A percentile compares a stretch with the other conserved stretches of the same genome.
phyloP scores from a whole-genome alignment of 108 stramenopile species.

The Cyclotella cryptica region DNA sequence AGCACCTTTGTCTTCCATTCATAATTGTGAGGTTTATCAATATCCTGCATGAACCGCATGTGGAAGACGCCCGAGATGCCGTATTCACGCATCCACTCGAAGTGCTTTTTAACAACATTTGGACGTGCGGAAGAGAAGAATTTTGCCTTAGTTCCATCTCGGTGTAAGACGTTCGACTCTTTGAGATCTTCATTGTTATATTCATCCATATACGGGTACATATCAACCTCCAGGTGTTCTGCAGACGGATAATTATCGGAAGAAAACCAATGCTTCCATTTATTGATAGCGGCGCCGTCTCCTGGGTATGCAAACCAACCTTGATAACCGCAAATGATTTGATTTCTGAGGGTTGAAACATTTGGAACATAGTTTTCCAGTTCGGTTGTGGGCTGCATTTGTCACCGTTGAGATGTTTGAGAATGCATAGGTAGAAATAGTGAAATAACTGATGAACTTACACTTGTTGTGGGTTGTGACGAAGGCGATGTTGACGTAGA shows the following conservation, averaged over 20 bases:
- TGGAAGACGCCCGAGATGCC: constrained; percentile 54
- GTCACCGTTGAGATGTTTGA: background rate
- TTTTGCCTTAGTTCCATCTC: constrained; percentile 42
- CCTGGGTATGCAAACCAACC: constrained; percentile 55
- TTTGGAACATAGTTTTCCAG: constrained; percentile 10
- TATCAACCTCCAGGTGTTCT: constrained; percentile 37
- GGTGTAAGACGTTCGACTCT: constrained; percentile 25
- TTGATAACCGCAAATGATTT: constrained; percentile 54
- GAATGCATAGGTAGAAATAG: background rate
- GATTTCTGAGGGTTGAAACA: constrained; percentile 20
- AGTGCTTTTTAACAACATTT: constrained; percentile 52
- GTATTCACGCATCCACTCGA: constrained; percentile 56
- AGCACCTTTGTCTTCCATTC: constrained; percentile 44
- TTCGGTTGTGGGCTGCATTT: constrained; percentile 4
- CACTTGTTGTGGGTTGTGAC: background rate
- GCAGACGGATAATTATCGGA: background rate
- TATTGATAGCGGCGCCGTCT: constrained; percentile 40
- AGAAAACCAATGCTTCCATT: constrained; percentile 55
- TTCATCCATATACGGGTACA: constrained; percentile 47
- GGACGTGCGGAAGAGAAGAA: constrained; percentile 39
- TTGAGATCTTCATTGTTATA: constrained; percentile 48
- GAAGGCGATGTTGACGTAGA: background rate
- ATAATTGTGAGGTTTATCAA: background rate
- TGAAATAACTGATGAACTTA: background rate
- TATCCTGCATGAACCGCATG: constrained; percentile 42